Evolutionary conservation across 2,329 filamentous ascomycete genomes (phyloP).

Genomic region (Colletotrichum tropicicola): DNA sequence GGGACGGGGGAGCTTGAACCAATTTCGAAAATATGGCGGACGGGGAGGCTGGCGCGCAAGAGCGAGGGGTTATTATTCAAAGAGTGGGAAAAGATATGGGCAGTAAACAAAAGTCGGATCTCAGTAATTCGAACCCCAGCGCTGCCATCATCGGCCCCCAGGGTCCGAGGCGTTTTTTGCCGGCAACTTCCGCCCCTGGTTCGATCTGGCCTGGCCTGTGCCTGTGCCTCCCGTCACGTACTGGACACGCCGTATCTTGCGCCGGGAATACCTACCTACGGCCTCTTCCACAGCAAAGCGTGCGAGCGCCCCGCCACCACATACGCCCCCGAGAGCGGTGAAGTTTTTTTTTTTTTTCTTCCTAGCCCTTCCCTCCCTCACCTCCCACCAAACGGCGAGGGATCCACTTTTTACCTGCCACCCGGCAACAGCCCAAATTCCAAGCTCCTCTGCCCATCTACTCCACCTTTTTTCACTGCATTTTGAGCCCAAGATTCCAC

Average conservation of each 20-base stretch:
- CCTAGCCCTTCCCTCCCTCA: background rate
- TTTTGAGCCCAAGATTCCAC: background rate
- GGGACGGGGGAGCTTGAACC: conserved; percentile 13
- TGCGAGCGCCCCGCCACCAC: too few relatives aligned
- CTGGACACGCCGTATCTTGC: too few relatives aligned
- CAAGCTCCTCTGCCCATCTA: too few relatives aligned
- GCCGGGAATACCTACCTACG: too few relatives aligned
- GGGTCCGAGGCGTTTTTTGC: conserved; percentile 20
- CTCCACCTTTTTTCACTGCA: background rate
- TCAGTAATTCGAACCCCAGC: conserved; percentile 21
- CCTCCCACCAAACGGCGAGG: background rate
- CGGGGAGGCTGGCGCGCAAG: conserved; percentile 21
- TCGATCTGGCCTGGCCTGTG: background rate
- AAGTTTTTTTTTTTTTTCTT: background rate
- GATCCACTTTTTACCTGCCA: background rate
- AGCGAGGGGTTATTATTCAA: conserved; percentile 29
- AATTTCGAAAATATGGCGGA: conserved; percentile 12
- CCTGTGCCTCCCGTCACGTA: background rate
- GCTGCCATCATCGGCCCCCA: background rate
- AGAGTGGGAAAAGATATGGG: conserved; percentile 23
- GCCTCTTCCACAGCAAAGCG: too few relatives aligned
- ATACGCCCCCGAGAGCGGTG: too few relatives aligned
- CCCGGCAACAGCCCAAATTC: background rate
- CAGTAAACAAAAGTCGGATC: conserved; percentile 30
- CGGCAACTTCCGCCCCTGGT: conserved; percentile 24